These are phyloP conservation scores for Nannizzia gypsea DNA, from an alignment of 2,329 filamentous ascomycete genomes.

Conservation along the genomic window DNA sequence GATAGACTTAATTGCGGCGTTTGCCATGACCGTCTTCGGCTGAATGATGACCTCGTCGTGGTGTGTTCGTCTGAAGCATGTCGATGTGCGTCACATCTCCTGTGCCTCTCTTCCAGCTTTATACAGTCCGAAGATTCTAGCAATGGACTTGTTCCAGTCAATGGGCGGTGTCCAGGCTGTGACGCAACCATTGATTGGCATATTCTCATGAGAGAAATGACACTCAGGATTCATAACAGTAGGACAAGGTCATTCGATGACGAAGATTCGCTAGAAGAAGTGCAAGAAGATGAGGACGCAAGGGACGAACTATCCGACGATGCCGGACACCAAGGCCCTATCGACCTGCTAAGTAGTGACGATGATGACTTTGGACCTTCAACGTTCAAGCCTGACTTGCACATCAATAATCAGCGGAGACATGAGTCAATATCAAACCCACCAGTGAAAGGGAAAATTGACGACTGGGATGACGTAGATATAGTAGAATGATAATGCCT, in stretches of 20 bases:
- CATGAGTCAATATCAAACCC: no score
- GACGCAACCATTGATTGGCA: slow-evolving; percentile 53
- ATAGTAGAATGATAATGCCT: neutral
- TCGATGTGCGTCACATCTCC: slow-evolving; percentile 40
- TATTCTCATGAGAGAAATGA: slow-evolving; percentile 72
- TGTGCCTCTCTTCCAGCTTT: slow-evolving; percentile 45
- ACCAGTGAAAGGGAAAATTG: neutral
- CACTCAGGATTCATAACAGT: slow-evolving; percentile 54
- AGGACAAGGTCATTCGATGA: slow-evolving; percentile 35
- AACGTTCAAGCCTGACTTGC: neutral
- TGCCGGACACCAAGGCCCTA: neutral
- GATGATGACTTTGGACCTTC: neutral
- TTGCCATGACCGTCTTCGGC: slow-evolving; percentile 34
- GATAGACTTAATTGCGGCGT: slow-evolving; percentile 36
- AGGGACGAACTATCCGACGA: neutral
- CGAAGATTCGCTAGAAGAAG: slow-evolving; percentile 21
- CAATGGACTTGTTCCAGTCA: slow-evolving; percentile 49
- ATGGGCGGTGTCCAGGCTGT: slow-evolving; percentile 63
- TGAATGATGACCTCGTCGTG: slow-evolving; percentile 33
- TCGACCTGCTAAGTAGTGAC: neutral
- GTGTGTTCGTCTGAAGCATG: slow-evolving; percentile 43
- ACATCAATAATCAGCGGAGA: no score
- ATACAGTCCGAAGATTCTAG: slow-evolving; percentile 31
- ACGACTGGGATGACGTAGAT: slow-evolving; percentile 4
- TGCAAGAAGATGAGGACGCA: neutral